A percentile compares a stretch with the other conserved stretches of the same genome.
phyloP scores from a whole-genome alignment of 306 rosid species.

The Fragaria iinumae region DNA sequence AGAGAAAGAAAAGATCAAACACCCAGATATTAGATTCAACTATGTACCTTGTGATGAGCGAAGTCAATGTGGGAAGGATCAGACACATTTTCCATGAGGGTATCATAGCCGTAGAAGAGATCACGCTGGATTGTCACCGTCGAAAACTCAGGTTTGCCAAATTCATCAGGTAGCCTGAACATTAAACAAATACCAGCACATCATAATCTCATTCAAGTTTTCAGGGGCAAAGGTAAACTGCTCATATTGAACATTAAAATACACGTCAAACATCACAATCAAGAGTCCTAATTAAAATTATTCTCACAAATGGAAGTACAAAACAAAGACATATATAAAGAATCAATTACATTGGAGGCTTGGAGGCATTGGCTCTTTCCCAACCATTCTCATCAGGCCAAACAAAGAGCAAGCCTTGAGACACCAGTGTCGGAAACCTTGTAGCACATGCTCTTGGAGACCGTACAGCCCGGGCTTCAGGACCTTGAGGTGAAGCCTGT shows the following conservation, averaged over 20 bases:
- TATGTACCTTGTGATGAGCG: conserved; percentile 93
- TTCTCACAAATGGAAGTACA: neutral
- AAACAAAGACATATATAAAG: conserved; percentile 1
- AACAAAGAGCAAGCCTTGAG: conserved; percentile 96
- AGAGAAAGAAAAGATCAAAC: neutral
- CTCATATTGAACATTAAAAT: neutral
- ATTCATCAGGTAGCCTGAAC: conserved; percentile 89
- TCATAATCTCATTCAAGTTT: conserved; percentile 16
- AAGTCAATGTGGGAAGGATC: conserved; percentile 97
- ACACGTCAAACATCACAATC: neutral
- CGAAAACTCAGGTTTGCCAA: conserved; percentile 77
- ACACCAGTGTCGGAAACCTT: conserved; percentile 73
- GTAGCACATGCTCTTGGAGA: conserved; percentile 86
- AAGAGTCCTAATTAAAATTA: neutral
- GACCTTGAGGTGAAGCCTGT: conserved; percentile 85
- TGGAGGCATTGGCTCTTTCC: conserved; percentile 79
- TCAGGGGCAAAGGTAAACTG: neutral
- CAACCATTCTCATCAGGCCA: conserved; percentile 99
- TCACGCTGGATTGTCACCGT: conserved; percentile 98
- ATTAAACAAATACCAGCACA: conserved; percentile 12
- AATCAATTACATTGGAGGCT: conserved; percentile 71
- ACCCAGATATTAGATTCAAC: neutral
- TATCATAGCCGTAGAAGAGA: conserved; percentile 93
- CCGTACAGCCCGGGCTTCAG: conserved; percentile 75
- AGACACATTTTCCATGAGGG: conserved; percentile 97